Conservation (phyloP, 2,329 filamentous ascomycete species). For the Colletotrichum simmondsii region DNA sequence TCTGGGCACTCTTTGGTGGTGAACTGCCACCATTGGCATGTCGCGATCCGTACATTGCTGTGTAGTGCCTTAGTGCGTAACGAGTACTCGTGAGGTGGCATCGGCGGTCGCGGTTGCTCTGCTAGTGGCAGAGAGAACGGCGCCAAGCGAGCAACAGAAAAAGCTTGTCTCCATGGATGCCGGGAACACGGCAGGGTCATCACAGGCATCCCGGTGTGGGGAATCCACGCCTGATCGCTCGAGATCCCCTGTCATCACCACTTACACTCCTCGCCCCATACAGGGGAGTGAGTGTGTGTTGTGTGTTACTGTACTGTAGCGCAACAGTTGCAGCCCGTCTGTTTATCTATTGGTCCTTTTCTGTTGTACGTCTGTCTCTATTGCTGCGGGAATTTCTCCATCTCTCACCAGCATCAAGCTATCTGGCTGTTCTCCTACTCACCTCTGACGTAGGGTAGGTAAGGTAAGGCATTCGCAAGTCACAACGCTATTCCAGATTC, state of each 20-base stretch:
- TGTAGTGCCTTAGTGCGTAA: too few species aligned
- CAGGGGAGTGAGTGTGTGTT: not conserved
- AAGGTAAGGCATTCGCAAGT: not conserved
- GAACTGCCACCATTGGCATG: not conserved
- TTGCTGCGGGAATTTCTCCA: not conserved
- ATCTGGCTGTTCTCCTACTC: not conserved
- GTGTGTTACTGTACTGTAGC: not conserved
- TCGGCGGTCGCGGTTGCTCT: slow-evolving; percentile 17
- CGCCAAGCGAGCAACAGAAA: slow-evolving; percentile 23
- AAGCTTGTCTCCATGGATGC: slow-evolving; percentile 36
- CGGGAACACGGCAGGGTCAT: slow-evolving; percentile 32
- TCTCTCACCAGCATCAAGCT: not conserved
- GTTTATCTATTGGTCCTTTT: not conserved
- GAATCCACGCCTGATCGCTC: not conserved
- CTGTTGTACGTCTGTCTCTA: not conserved
- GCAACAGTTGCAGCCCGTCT: not conserved
- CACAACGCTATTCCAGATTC: not conserved
- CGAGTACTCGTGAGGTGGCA: slow-evolving; percentile 3
- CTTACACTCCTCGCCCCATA: not conserved
- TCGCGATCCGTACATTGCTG: not conserved
- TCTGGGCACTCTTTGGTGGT: not conserved
- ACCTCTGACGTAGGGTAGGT: too few species aligned
- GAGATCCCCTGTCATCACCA: not conserved
- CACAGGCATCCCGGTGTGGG: slow-evolving; percentile 19
- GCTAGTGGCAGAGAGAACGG: slow-evolving; percentile 19